These are phyloP conservation scores for Mycena haematopus DNA, from an alignment of 768 basidiomycete genomes.

Conservation along the genomic window DNA sequence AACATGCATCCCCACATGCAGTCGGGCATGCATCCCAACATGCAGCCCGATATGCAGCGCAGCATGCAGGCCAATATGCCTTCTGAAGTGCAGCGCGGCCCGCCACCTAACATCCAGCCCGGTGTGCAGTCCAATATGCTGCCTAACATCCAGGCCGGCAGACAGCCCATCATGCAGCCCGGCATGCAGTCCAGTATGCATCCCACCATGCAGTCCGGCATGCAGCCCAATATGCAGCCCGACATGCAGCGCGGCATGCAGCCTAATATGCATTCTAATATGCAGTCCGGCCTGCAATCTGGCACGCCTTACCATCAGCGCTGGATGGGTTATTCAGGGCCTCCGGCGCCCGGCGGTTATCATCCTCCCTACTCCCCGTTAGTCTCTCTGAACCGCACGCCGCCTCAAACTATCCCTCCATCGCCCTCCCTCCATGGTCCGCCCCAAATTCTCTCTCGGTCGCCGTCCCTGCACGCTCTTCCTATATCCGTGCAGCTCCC, in stretches of 20 bases:
- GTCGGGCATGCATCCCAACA: too few relatives aligned
- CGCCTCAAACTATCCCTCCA: constrained; percentile 2
- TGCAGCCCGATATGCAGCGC: too few relatives aligned
- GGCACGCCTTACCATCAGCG: constrained; percentile 14
- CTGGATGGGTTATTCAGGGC: constrained; percentile 24
- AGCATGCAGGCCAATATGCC: too few relatives aligned
- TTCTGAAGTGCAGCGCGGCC: not conserved
- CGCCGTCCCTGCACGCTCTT: constrained; percentile 1
- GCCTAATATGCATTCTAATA: not conserved
- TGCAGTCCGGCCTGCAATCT: not conserved
- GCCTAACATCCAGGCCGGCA: too few relatives aligned
- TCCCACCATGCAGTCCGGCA: too few relatives aligned
- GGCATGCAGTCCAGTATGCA: too few relatives aligned
- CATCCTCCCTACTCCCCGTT: constrained; percentile 26
- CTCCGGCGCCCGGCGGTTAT: constrained; percentile 11
- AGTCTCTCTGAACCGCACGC: constrained; percentile 18
- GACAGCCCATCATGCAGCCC: too few relatives aligned
- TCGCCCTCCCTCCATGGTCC: constrained; percentile 6
- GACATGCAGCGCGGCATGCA: too few relatives aligned
- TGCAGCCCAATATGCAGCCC: too few relatives aligned
- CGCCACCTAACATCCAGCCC: not conserved
- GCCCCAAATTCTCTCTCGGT: not conserved
- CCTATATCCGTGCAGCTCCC: not conserved
- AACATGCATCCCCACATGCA: too few relatives aligned
- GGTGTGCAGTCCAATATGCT: too few relatives aligned